phyloP scores from a whole-genome alignment of 805 yeast species.

The Saccharomycopsis guyanensis region DNA sequence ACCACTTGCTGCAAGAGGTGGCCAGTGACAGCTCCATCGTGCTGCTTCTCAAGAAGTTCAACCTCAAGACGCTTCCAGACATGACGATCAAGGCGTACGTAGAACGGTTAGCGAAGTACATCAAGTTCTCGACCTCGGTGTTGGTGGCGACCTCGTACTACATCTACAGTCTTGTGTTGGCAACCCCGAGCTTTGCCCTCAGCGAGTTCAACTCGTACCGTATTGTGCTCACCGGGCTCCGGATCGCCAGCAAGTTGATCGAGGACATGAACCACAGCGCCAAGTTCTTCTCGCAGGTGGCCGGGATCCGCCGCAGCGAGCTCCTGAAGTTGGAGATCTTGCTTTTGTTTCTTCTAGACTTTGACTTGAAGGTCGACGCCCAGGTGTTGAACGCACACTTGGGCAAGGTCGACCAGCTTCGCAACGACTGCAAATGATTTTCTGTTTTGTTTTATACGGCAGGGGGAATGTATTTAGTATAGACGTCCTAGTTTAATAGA shows the following conservation, averaged over 20 bases:
- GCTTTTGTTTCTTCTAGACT: conserved; percentile 41
- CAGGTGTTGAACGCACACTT: conserved; percentile 28
- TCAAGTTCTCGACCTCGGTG: conserved; percentile 27
- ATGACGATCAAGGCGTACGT: conserved; percentile 25
- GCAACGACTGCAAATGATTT: too few species aligned
- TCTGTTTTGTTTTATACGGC: too few species aligned
- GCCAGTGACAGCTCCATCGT: neutral
- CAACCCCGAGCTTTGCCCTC: conserved; percentile 27
- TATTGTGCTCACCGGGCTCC: conserved; percentile 35
- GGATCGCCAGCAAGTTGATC: conserved; percentile 40
- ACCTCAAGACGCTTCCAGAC: conserved; percentile 23
- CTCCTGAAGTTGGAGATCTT: conserved; percentile 43
- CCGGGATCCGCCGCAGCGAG: conserved; percentile 38
- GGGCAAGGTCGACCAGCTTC: too few species aligned
- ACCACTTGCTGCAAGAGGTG: neutral
- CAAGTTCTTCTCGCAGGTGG: conserved; percentile 37
- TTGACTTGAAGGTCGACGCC: conserved; percentile 39
- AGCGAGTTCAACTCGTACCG: conserved; percentile 37
- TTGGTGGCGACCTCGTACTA: conserved; percentile 25
- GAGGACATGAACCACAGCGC: conserved; percentile 42
- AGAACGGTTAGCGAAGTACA: conserved; percentile 26
- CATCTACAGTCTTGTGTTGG: conserved; percentile 23
- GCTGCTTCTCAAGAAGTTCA: conserved; percentile 23
- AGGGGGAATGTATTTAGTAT: too few species aligned
- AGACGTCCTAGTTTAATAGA: conserved; percentile 12